Percentiles rank a stretch among this genome's conserved stretches.
Evolutionary conservation across 31 red algal species (phyloP).

Genomic region (Odonthalia washingtoniensis): DNA sequence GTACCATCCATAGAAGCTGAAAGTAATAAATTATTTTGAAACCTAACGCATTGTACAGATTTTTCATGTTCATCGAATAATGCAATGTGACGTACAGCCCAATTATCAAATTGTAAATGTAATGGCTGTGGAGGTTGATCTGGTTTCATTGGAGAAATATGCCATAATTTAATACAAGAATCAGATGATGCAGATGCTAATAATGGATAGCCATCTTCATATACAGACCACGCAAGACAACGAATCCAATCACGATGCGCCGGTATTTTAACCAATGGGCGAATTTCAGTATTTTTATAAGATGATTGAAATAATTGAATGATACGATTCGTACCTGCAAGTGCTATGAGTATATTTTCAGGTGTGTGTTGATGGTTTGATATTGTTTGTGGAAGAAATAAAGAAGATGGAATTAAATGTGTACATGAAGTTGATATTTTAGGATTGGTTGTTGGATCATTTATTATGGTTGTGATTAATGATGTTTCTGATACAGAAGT

Average conservation of each 20-base stretch:
- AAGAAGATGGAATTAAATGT: neutral
- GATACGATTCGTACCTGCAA: conserved; percentile 38
- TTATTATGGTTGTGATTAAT: neutral
- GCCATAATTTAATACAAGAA: conserved; percentile 52
- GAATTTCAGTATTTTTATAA: neutral
- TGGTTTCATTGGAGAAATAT: conserved; percentile 2
- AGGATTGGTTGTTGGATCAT: neutral
- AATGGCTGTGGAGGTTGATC: conserved; percentile 13
- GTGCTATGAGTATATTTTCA: conserved; percentile 23
- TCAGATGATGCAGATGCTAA: conserved; percentile 71
- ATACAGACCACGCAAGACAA: conserved; percentile 42
- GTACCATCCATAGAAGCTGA: conserved; percentile 81
- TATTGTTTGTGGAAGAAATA: conserved; percentile 24
- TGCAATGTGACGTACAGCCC: conserved; percentile 41
- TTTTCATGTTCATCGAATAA: conserved; percentile 68
- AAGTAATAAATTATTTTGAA: conserved; percentile 35
- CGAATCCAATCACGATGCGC: conserved; percentile 80
- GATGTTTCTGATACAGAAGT: conserved; percentile 19
- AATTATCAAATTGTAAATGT: conserved; percentile 26
- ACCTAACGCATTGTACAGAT: conserved; percentile 63
- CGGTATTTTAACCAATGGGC: neutral
- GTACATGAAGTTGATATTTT: neutral
- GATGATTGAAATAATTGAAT: conserved; percentile 40
- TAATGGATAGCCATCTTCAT: neutral
- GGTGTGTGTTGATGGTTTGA: conserved; percentile 9